Conservation (phyloP, 305 asterid species). For the Solanum hybrid region DNA sequence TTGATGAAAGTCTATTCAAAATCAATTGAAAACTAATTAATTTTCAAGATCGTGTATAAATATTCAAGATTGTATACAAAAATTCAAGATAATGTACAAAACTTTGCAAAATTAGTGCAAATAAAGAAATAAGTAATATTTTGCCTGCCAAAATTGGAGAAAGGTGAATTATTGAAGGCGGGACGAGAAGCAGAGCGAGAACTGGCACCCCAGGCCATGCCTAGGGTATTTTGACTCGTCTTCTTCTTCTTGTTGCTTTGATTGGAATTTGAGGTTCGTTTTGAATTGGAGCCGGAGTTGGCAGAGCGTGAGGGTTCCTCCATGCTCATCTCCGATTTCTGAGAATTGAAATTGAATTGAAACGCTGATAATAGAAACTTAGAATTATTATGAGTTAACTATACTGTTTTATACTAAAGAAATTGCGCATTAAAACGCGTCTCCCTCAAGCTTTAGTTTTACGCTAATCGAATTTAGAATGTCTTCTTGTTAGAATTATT, state of each 20-base stretch:
- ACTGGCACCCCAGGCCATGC: constrained; percentile 88
- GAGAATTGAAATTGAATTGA: background rate
- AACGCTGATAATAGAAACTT: background rate
- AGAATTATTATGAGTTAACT: background rate
- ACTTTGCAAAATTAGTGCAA: background rate
- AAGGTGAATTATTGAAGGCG: constrained; percentile 57
- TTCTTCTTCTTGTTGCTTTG: constrained; percentile 29
- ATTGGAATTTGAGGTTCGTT: constrained; percentile 41
- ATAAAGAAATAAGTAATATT: background rate
- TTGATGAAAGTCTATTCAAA: background rate
- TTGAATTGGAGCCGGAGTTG: constrained; percentile 37
- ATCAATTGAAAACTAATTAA: too few species aligned
- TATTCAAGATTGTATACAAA: background rate
- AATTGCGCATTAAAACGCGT: background rate
- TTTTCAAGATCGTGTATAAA: background rate
- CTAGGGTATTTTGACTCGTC: constrained; percentile 58
- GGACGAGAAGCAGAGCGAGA: constrained; percentile 59
- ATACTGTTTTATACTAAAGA: background rate
- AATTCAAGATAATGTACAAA: background rate
- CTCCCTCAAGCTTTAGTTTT: background rate
- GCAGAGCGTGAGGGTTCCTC: constrained; percentile 26
- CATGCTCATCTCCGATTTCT: constrained; percentile 19
- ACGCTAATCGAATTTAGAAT: background rate
- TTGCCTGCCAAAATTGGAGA: constrained; percentile 79
- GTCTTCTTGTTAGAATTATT: background rate